Conservation (phyloP, 257 asterid genomes). For the Ocimum tenuiflorum region DNA sequence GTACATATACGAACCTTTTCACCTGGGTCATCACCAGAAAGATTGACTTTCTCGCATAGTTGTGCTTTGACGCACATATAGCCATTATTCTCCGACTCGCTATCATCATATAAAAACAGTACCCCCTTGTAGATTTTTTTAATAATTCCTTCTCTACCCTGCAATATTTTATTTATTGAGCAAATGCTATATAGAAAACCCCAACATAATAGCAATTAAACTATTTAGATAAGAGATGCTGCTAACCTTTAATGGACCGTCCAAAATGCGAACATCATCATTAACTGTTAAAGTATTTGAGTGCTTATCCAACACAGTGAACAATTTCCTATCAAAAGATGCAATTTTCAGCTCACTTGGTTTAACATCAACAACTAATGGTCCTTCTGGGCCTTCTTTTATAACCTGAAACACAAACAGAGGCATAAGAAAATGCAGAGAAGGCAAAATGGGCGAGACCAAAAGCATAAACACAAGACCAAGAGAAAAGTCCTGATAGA, state of each 20-base stretch:
- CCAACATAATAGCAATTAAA: slow-evolving; percentile 3
- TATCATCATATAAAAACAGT: slow-evolving; percentile 62
- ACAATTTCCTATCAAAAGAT: slow-evolving; percentile 76
- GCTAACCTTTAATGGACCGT: slow-evolving; percentile 77
- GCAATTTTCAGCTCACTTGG: slow-evolving; percentile 63
- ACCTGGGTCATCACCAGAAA: slow-evolving; percentile 33
- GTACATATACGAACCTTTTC: slow-evolving; percentile 50
- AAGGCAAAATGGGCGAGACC: not conserved
- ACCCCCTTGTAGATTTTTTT: slow-evolving; percentile 76
- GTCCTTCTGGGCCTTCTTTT: slow-evolving; percentile 72
- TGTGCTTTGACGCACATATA: slow-evolving; percentile 60
- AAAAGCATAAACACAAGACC: not conserved
- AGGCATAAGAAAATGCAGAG: not conserved
- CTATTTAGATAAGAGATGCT: slow-evolving; percentile 5
- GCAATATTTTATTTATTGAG: slow-evolving; percentile 25
- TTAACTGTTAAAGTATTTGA: slow-evolving; percentile 54
- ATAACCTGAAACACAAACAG: slow-evolving; percentile 44
- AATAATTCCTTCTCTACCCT: slow-evolving; percentile 76
- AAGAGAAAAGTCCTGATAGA: slow-evolving; percentile 15
- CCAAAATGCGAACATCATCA: slow-evolving; percentile 62
- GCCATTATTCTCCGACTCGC: slow-evolving; percentile 57
- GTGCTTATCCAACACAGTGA: slow-evolving; percentile 64
- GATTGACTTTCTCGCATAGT: slow-evolving; percentile 63
- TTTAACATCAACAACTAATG: slow-evolving; percentile 46
- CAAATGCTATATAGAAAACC: slow-evolving; percentile 8